Evolutionary conservation across 2,329 filamentous ascomycete genomes (phyloP).

Genomic region (Dactylellina haptotyla): DNA sequence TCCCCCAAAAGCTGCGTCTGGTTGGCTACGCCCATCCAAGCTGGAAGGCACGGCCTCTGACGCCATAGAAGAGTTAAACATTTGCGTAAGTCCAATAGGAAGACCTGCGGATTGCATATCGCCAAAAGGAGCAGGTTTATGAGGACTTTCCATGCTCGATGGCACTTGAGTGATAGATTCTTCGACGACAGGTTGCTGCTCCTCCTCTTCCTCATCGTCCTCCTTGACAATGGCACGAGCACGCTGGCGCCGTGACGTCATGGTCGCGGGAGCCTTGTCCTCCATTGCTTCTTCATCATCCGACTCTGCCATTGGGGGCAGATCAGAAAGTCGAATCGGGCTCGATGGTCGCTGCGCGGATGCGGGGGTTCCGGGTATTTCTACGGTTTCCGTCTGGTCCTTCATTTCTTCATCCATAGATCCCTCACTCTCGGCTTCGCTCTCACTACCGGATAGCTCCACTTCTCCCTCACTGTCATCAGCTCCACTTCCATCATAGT

Average conservation of each 20-base stretch:
- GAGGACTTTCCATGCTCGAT: conserved; percentile 25
- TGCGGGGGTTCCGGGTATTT: conserved; percentile 53
- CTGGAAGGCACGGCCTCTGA: conserved; percentile 55
- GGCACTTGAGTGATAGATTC: conserved; percentile 33
- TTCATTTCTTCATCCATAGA: conserved; percentile 61
- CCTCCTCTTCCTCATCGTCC: conserved; percentile 38
- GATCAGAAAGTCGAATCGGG: conserved; percentile 52
- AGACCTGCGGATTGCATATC: conserved; percentile 9
- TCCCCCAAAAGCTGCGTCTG: conserved; percentile 23
- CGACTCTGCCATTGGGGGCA: conserved; percentile 59
- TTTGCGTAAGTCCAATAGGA: conserved; percentile 43
- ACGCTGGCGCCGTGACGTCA: conserved; percentile 14
- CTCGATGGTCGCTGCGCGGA: conserved; percentile 31
- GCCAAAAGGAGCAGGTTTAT: conserved; percentile 24
- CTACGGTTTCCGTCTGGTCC: conserved; percentile 61
- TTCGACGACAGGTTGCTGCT: conserved; percentile 3
- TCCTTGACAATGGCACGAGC: conserved; percentile 31
- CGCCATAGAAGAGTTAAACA: conserved; percentile 56
- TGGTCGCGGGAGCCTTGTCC: conserved; percentile 56
- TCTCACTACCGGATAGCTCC: conserved; percentile 13
- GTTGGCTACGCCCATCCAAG: not conserved
- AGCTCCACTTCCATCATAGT: conserved; percentile 56
- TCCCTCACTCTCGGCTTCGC: conserved; percentile 39
- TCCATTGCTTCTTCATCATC: conserved; percentile 63
- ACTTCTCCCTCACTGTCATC: conserved; percentile 63